Evolutionary conservation across 257 asterid genomes (phyloP), one percentile per base, ranked within the genome.

Genomic region (Schizonepeta tenuifolia): DNA sequence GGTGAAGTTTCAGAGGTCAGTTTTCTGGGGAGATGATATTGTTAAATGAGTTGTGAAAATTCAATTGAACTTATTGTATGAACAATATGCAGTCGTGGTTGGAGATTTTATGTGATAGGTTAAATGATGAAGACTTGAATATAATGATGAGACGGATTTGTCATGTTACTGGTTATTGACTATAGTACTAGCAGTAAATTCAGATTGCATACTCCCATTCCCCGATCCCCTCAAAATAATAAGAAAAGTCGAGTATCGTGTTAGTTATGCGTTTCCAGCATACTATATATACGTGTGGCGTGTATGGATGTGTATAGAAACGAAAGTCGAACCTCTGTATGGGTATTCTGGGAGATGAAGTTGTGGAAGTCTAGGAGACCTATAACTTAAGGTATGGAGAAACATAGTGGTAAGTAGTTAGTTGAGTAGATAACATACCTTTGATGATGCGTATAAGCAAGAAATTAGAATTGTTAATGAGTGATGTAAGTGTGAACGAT

Each of bases 361-460:
- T 65, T 28, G 47, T 40, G 50, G 10, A 62, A 7, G 75, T 46
- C 14, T 51, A 22, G 35, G 54, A 22, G 41, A 66, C 65, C 71
- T 72, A 75, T 67, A 65, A 67, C 76, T 77, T 77, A 22, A 69
- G 80, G 80, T 41, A 49, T 76, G 80, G 41, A 17, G 72, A 51
- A 44, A 62, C 18, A 18, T 61, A 47, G 11, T 60, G 77, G 9
- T 51, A 8, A 63, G 26, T 31, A 41, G 46, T 43, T 56, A 43
- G 10, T 72, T 41, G 31, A 44, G 47, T n/a, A 60, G n/a, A 54
- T 26, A 49, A 51, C 51, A 70, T 78, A 75, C 21, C 17, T 44
- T 58, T 54, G 74, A 57, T 56, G 81, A 68, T 82, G 82, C 86
- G 81, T 82, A 69, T 61, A 82, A 82, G 86, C 81, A 79, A 79